Evolutionary conservation across 2,329 filamentous ascomycete genomes (phyloP).

Genomic region (Rugonectria rugulosa): DNA sequence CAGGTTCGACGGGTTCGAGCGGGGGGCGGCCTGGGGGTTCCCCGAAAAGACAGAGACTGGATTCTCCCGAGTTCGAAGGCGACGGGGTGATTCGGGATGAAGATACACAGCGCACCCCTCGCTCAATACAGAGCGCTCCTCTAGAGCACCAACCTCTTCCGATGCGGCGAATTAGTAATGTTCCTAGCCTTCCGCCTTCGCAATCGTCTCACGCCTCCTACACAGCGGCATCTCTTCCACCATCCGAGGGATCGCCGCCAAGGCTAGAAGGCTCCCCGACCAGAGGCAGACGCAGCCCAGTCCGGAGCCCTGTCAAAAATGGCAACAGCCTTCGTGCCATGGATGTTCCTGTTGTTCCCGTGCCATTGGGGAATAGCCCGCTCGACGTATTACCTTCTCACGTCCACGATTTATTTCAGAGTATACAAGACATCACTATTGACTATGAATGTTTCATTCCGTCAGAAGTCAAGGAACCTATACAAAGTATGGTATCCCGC

Average conservation of each 20-base stretch:
- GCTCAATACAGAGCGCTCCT: background rate
- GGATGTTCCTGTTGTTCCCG: background rate
- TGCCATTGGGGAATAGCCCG: background rate
- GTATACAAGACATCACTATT: background rate
- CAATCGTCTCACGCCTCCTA: background rate
- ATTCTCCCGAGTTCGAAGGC: background rate
- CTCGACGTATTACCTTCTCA: background rate
- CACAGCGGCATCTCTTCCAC: background rate
- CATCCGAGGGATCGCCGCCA: background rate
- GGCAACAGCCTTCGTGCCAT: background rate
- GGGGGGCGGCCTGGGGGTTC: too few species aligned
- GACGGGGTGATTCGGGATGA: background rate
- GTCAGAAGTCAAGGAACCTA: background rate
- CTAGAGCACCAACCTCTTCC: background rate
- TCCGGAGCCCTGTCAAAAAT: background rate
- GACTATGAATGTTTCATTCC: background rate
- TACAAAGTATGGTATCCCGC: background rate
- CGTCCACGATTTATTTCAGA: background rate
- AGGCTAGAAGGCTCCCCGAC: background rate
- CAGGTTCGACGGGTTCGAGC: too few species aligned
- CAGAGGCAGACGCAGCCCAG: background rate
- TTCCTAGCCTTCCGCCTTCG: background rate
- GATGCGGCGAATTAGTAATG: background rate
- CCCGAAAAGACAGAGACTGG: background rate
- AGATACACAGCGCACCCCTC: background rate